Percentiles rank a stretch among this genome's conserved stretches.
These are phyloP conservation scores for Saccharomycopsis sp. DNA, from an alignment of 805 yeast genomes.

Conservation along the genomic window DNA sequence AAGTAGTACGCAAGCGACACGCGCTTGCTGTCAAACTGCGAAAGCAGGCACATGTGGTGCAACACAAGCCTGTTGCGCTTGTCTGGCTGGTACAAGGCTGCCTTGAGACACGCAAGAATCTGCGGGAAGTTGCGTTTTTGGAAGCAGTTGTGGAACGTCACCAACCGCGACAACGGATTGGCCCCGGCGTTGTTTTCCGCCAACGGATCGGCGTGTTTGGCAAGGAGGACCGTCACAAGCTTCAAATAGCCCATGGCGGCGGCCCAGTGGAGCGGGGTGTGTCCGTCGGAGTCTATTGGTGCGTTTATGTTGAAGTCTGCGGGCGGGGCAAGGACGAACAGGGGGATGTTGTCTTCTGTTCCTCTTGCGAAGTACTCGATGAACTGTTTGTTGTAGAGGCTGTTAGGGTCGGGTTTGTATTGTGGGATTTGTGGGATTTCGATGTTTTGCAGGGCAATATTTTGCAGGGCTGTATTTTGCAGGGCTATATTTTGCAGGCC, in stretches of 20 bases:
- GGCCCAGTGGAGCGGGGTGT: slow-evolving; percentile 82
- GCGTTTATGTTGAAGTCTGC: slow-evolving; percentile 64
- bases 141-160: slow-evolving; percentile 66
- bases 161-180: slow-evolving; percentile 61
- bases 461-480: too few species aligned
- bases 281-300: slow-evolving; percentile 73
- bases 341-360: slow-evolving; percentile 26
- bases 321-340: slow-evolving; percentile 40
- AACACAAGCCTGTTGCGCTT: slow-evolving; percentile 64
- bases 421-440: background rate
- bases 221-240: slow-evolving; percentile 48
- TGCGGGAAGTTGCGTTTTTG: slow-evolving; percentile 54
- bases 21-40: slow-evolving; percentile 43
- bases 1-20: slow-evolving; percentile 50
- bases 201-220: slow-evolving; percentile 54
- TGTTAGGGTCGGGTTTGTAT: background rate
- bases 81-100: slow-evolving; percentile 67
- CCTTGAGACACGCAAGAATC: slow-evolving; percentile 53
- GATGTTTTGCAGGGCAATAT: too few species aligned
- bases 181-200: slow-evolving; percentile 50
- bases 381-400: slow-evolving; percentile 8
- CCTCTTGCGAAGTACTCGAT: slow-evolving; percentile 19
- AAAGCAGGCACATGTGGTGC: slow-evolving; percentile 56
- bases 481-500: too few species aligned
- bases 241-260: slow-evolving; percentile 67